Percentiles rank a stretch among this genome's conserved stretches.
phyloP scores from a whole-genome alignment of 768 basidiomycete genomes.

The Hysterangium stoloniferum region DNA sequence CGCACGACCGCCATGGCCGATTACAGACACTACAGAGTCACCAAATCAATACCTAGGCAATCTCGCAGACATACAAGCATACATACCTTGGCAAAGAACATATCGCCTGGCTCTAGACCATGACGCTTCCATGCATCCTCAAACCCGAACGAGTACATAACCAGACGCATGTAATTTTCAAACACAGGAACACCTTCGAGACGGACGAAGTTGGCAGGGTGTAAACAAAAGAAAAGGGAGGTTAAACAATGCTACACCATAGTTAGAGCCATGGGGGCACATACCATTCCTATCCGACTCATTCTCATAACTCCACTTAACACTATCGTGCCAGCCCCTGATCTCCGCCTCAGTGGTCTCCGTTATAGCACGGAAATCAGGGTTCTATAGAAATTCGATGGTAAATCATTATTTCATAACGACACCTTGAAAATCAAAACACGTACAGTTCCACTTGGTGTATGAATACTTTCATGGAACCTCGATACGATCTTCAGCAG shows the following conservation, averaged over 20 bases:
- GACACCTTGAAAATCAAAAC: no score
- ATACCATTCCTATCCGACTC: background rate
- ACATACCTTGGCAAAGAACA: slow-evolving; percentile 66
- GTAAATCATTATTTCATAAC: no score
- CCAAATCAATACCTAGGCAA: no score
- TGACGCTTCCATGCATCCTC: slow-evolving; percentile 64
- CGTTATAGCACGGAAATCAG: slow-evolving; percentile 64
- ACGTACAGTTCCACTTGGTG: no score
- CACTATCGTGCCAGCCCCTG: slow-evolving; percentile 6
- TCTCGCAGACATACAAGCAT: no score
- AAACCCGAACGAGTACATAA: slow-evolving; percentile 84
- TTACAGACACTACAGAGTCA: no score
- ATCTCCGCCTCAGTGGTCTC: slow-evolving; percentile 5
- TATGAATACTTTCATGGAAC: slow-evolving; percentile 31
- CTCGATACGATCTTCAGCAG: slow-evolving; percentile 42
- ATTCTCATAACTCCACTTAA: slow-evolving; percentile 4
- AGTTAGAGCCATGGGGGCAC: background rate
- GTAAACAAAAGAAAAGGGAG: background rate
- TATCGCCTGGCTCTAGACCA: slow-evolving; percentile 53
- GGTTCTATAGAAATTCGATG: slow-evolving; percentile 45
- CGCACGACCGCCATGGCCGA: no score
- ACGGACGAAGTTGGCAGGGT: slow-evolving; percentile 1
- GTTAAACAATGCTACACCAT: background rate
- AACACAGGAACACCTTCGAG: slow-evolving; percentile 7
- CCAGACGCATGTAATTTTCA: slow-evolving; percentile 60